Evolutionary conservation across 768 basidiomycete species (phyloP), one percentile per base, ranked within the genome.

Genomic region (Hysterangium stoloniferum): DNA sequence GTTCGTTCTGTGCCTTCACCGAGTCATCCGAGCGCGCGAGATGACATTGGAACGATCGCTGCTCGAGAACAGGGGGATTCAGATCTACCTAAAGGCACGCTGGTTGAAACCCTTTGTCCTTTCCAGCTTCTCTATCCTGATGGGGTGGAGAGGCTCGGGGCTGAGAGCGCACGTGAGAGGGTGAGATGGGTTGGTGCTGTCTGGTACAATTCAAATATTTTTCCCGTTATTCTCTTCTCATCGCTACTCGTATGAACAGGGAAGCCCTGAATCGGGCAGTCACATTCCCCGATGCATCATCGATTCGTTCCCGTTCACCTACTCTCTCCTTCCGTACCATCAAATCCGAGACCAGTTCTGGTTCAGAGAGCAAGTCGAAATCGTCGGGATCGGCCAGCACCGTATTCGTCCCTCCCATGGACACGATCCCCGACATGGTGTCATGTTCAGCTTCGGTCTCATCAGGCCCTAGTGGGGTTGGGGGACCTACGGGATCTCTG

Each of bases 111-210:
- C 52, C 62, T 95, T 4, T 89, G 89, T 51, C 92, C 92, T 0
- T 95, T 96, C 67, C 91, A 94, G 62, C 76, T 96, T 71, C 61
- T 92, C 31, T 96, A 96, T 62, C 75, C 77, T 9, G 93, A 96
- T 62, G 92, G 93, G 1, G 81, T 92, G 1, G 93, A 96, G 62
- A 68, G 93, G 6, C 63, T 96, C 22, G 92, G 84, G 4, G 84
- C 88, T n/a, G 92, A 94, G 61, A 92, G 87, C 56, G 75, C 91
- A 6, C 65, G 86, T 52, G 87, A 93, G 63, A 73, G 92, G 57
- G 84, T 90, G 45, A 80, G 84, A 64, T 96, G 93, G 93, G 90
- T 94, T 12, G 87, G 86, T 59, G 78, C 89, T 4, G 77, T 96
- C 48, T 92, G 88, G 93, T 91, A 59, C 42, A 79, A 70, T 1